Base-by-base conservation (phyloP, 2,329 filamentous ascomycete species). In the Calonectria hawksworthii region DNA sequence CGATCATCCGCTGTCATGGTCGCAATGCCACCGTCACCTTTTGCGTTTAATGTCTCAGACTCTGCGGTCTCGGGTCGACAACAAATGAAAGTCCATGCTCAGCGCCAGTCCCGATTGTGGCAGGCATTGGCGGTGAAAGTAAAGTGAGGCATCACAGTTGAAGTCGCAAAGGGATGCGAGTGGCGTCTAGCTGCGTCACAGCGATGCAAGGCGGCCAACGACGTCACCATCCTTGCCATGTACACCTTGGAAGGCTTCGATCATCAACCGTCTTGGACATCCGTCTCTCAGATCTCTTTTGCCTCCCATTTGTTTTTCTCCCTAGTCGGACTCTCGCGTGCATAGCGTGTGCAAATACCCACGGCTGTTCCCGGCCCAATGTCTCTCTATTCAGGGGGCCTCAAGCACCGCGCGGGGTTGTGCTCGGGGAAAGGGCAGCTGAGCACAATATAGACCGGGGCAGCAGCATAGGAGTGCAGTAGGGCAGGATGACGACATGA, bases 1-100 rank as follows among this genome's bases (percentile, higher is more conserved):
- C 69, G 73, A 78, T 80, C 78, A 76, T 80, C 66, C 68, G 70
- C 73, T 74, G 68, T 75, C 74, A 54, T 34, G 52, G 64, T 56
- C 47, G 41, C 30, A 50, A 8, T 36, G 41, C 38, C 56, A 63
- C 56, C 34, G 56, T 41, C 32, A 28, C 36, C 34, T 11, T 63
- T 38, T 63, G 56, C 32, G n/a, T 21, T 63, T 23, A 50, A n/a
- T 50, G 38, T 65, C 41, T 38, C 50, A 54, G 47, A 30, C 16
- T 68, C 36, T 21, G 23, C 32, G 38, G 64, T 32, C 30, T 67
- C 64, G 30, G 44, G 26, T 41, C 50, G 10, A 21, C 41, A 14
- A 52, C 65, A 54, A 54, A 54, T 34, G 34, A 30, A 16, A 41
- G 23, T 23, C 68, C 51, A 51, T 64, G 16, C 41, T 51, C 61